Evolutionary conservation across 495 filamentous ascomycete species (phyloP).

Genomic region (Neurospora sp.): DNA sequence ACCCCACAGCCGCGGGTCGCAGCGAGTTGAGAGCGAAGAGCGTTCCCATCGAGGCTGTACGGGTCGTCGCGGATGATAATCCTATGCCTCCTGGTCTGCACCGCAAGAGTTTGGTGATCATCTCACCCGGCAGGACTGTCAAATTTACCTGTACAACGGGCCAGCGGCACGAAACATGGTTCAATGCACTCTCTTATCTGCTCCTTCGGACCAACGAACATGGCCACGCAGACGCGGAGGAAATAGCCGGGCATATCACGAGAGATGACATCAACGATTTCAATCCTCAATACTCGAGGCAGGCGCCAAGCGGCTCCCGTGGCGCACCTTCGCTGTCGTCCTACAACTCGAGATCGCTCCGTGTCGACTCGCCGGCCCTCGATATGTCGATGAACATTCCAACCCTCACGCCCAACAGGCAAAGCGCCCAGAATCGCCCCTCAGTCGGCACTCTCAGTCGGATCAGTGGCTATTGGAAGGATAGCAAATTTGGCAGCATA

Average conservation of each 20-base stretch:
- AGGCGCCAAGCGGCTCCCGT: conserved; percentile 28
- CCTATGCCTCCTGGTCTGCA: conserved; percentile 90
- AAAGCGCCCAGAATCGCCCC: conserved; percentile 20
- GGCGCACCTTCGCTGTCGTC: conserved; percentile 67
- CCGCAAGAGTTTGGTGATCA: conserved; percentile 79
- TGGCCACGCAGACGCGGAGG: conserved; percentile 46
- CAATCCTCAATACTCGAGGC: conserved; percentile 57
- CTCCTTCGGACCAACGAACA: conserved; percentile 62
- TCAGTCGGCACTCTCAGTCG: conserved; percentile 30
- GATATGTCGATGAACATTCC: conserved; percentile 33
- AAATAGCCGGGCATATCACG: conserved; percentile 46
- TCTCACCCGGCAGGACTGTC: conserved; percentile 78
- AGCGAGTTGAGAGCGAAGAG: conserved; percentile 83
- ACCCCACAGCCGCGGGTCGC: conserved; percentile 69
- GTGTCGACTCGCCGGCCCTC: conserved; percentile 45
- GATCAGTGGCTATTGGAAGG: conserved; percentile 37
- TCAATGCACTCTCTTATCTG: conserved; percentile 91
- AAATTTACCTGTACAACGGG: conserved; percentile 91
- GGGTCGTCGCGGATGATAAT: conserved; percentile 93
- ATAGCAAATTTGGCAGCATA: conserved; percentile 36
- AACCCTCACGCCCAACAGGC: conserved; percentile 34
- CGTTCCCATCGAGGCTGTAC: conserved; percentile 85
- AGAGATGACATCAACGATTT: conserved; percentile 82
- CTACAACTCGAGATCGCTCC: conserved; percentile 62
- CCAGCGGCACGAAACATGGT: conserved; percentile 96